Base-by-base conservation (phyloP, 768 basidiomycete species). In the Hydnomerulius pinastri region DNA sequence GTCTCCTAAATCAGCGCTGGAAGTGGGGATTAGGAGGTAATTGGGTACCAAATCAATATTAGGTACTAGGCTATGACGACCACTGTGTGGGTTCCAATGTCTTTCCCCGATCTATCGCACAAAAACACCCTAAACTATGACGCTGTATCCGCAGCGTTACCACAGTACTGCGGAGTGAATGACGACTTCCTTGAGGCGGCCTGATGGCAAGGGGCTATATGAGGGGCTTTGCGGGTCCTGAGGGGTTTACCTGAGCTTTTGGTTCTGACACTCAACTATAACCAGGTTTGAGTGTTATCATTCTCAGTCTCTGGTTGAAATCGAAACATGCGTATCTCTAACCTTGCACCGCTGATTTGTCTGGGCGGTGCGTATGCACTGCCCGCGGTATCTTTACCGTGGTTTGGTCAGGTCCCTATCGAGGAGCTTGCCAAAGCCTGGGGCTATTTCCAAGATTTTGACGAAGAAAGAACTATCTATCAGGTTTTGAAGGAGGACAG, bases 391-490 rank as follows among this genome's bases (percentile, higher is more conserved):
- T 53, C 43, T 21, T 37, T 63, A 17, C 64, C 53, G 43, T 66
- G 58, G 61, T 59, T 66, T 23, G 52, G 58, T 32, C 55, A 63
- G n/a, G 3, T 66, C 15, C 46, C 50, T 7, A 17, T 66, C 17
- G 48, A 56, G 15, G 35, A 33, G 18, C 35, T 64, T 2, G 23
- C 46, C 25, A 30, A 17, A 20, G 30, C 24, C 41, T 35, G 55
- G 42, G 40, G 40, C 30, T 54, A 39, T 17, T 43, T 44, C 9
- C 33, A 29, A 6, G 40, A 35, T 11, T 20, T 43, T 13, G 27
- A 50, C 3, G 48, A 48, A 25, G 56, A 59, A 6, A 60, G 56
- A 54, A 67, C 66, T 1, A 59, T 69, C 41, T 70, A 67, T 36
- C 60, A 70, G 37, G 45, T 60, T 44, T 53, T 68, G 24, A 57